These are phyloP conservation scores for Cryphonectria nitschkei DNA, from an alignment of 2,329 filamentous ascomycete genomes.

Conservation along the genomic window DNA sequence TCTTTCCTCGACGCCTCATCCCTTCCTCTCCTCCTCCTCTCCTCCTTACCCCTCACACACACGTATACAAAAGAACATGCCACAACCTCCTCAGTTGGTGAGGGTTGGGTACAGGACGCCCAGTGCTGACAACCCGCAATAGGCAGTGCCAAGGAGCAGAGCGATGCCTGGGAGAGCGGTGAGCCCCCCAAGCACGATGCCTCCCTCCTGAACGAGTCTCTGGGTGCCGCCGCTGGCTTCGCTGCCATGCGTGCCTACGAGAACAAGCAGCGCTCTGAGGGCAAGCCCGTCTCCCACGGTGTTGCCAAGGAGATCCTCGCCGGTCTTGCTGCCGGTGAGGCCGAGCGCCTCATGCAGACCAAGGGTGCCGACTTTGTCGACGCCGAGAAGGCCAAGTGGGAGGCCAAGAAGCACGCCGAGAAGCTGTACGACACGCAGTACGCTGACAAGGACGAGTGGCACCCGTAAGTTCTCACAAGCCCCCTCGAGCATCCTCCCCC, in stretches of 20 bases:
- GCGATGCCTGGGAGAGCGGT: constrained; percentile 48
- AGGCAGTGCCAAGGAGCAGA: constrained; percentile 30
- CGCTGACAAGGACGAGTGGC: constrained; percentile 53
- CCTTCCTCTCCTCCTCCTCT: not conserved
- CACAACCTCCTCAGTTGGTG: not conserved
- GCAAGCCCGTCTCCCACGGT: constrained; percentile 70
- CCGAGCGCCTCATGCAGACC: constrained; percentile 75
- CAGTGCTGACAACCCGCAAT: constrained; percentile 1
- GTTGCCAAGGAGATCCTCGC: constrained; percentile 80
- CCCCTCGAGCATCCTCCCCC: not conserved
- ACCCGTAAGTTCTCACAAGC: constrained; percentile 53
- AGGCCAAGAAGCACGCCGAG: constrained; percentile 62
- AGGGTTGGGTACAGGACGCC: not conserved
- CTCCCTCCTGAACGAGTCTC: constrained; percentile 71
- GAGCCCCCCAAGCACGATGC: constrained; percentile 57
- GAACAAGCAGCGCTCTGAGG: constrained; percentile 72
- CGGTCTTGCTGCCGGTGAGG: constrained; percentile 72
- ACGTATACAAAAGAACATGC: not conserved
- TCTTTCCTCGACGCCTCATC: not conserved
- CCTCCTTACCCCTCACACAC: not conserved
- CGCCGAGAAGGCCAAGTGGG: constrained; percentile 59
- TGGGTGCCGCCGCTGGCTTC: constrained; percentile 78
- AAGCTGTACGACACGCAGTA: constrained; percentile 68
- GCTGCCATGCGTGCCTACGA: constrained; percentile 81
- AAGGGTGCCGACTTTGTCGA: constrained; percentile 67